A percentile compares a stretch with the other conserved stretches of the same genome.
phyloP scores from a whole-genome alignment of 2,329 filamentous ascomycete genomes.

The Fusarium hostae region DNA sequence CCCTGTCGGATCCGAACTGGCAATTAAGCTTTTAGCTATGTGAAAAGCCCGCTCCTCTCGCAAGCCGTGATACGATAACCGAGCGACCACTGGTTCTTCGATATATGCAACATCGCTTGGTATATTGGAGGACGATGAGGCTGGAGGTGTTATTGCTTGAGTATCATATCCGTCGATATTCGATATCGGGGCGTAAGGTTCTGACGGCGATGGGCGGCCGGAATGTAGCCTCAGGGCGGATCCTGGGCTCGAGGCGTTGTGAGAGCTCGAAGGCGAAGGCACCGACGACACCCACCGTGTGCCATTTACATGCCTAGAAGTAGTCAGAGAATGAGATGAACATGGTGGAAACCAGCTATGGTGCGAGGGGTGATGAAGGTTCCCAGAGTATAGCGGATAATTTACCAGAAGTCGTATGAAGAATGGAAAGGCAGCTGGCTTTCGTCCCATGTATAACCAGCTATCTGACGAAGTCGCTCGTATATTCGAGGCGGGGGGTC shows the following conservation, averaged over 20 bases:
- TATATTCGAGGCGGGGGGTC: slow-evolving; percentile 76
- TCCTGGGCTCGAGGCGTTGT: slow-evolving; percentile 58
- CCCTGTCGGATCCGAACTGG: slow-evolving; percentile 76
- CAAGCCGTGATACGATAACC: slow-evolving; percentile 83
- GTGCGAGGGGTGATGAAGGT: background rate
- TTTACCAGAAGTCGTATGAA: slow-evolving; percentile 89
- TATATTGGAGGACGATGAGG: slow-evolving; percentile 48
- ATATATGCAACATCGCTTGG: slow-evolving; percentile 62
- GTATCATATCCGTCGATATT: slow-evolving; percentile 52
- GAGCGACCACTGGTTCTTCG: slow-evolving; percentile 78
- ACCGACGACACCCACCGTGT: slow-evolving; percentile 66
- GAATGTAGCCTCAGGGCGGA: slow-evolving; percentile 56
- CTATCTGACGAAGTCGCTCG: slow-evolving; percentile 77
- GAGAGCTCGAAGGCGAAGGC: slow-evolving; percentile 59
- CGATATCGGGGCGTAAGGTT: slow-evolving; percentile 51
- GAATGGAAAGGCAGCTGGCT: slow-evolving; percentile 66
- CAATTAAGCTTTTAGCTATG: slow-evolving; percentile 77
- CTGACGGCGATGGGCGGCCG: slow-evolving; percentile 57
- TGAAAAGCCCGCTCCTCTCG: slow-evolving; percentile 90
- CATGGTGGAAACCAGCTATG: background rate
- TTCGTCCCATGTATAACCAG: slow-evolving; percentile 82
- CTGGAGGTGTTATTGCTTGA: slow-evolving; percentile 50
- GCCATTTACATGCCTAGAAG: slow-evolving; percentile 72
- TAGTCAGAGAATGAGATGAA: slow-evolving; percentile 20
- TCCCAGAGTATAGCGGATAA: slow-evolving; percentile 3